Conservation (phyloP, 1,139 yeast species). For the Maudiozyma humilis region DNA sequence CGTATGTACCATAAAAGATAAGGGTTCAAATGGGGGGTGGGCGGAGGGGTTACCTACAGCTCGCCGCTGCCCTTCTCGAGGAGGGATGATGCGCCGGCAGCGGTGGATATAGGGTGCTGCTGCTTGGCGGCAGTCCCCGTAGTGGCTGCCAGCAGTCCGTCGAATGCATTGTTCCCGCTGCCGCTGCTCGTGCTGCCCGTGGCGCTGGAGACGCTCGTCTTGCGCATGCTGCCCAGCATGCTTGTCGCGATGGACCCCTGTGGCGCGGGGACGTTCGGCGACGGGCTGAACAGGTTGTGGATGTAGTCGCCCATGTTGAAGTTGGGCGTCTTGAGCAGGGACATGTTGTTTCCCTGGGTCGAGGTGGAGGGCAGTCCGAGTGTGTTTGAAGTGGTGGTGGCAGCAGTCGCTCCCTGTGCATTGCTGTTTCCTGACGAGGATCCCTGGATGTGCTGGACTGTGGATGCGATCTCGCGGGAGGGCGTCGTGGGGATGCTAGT, state of each 20-base stretch:
- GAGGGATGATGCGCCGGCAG: not conserved
- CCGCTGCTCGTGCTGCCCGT: not conserved
- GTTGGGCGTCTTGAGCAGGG: constrained; percentile 27
- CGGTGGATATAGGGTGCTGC: not conserved
- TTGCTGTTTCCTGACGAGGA: not conserved
- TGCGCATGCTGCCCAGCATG: not conserved
- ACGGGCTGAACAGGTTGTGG: constrained; percentile 32
- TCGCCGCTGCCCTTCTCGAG: not conserved
- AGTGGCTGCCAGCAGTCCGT: constrained; percentile 1
- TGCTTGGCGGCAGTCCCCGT: not conserved
- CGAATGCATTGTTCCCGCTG: not conserved
- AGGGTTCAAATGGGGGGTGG: not conserved
- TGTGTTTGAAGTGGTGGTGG: not conserved
- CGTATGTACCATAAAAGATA: not conserved
- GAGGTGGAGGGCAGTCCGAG: no score
- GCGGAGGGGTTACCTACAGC: not conserved
- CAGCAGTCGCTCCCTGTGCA: constrained; percentile 3
- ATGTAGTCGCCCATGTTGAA: constrained; percentile 33
- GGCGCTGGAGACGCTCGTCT: constrained; percentile 1
- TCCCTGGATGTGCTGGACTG: not conserved
- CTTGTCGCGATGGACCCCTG: not conserved
- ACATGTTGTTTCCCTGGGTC: not conserved
- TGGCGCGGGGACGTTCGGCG: constrained; percentile 21
- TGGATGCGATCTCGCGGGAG: constrained; percentile 16
- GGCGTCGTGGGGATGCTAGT: constrained; percentile 24